Evolutionary conservation across 768 basidiomycete species (phyloP), one percentile per base, ranked within the genome.

Genomic region (Epithele typhae): DNA sequence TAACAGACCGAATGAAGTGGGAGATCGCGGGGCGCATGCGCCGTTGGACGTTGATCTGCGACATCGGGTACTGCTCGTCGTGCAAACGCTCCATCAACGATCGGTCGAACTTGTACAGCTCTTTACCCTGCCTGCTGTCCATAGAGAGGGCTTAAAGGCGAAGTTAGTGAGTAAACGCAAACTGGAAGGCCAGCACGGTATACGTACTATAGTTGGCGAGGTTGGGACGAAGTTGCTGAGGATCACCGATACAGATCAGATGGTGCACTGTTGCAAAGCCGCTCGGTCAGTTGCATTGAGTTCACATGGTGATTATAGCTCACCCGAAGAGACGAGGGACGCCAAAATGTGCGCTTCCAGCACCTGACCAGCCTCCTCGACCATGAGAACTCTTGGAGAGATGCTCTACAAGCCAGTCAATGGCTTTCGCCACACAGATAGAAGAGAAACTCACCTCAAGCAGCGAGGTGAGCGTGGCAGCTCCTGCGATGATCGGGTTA

Each of bases 331-430:
- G 2, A 85, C 84, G 1, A 88, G 68, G 30, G 73, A 76, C 3
- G 76, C 77, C 5, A 89, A 61, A 14, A 89, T 72, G 51, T 90
- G 87, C 3, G 87, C 82, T 63, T 90, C 87, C 23, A 90, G 71
- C 1, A 89, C 84, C 63, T 91, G 87, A 0, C 87, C 88, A 0
- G 88, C 87, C 59, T 90, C 88, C 61, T 91, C 87, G 0, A 90
- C 82, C 39, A 90, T 65, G 38, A 88, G 59, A 0, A 87, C 76
- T 25, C 71, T 73, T 0, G 86, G 86, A 4, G 59, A 65, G 5
- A 87, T 58, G 12, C 76, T 75, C 83, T 86, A 42, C 3, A 45
- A 25, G 12, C 14, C 14, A 37, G n/a, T 40, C n/a, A n/a, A n/a
- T n/a, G n/a, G n/a, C n/a, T n/a, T n/a, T n/a, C n/a, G n/a, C n/a